Evolutionary conservation across 2,329 filamentous ascomycete genomes (phyloP).

Genomic region (Fusarium irregulare): DNA sequence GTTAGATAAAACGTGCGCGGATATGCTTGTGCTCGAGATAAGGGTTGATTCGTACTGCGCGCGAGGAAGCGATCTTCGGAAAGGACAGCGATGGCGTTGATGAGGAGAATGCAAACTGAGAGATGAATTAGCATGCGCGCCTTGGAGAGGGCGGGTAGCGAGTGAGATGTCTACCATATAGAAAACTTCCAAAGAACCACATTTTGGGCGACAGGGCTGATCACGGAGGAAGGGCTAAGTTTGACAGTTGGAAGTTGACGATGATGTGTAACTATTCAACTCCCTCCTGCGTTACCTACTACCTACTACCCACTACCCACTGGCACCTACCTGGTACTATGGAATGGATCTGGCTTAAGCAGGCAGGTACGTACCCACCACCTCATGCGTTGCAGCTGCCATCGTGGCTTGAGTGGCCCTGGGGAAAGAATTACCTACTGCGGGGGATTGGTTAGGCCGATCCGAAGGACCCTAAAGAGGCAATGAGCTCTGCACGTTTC

Average conservation of each 20-base stretch:
- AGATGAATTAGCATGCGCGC: constrained; percentile 23
- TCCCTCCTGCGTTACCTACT: background rate
- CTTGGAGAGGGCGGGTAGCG: background rate
- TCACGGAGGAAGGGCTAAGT: background rate
- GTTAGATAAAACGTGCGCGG: constrained; percentile 26
- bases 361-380: constrained; percentile 21
- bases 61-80: constrained; percentile 94
- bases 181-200: constrained; percentile 77
- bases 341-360: background rate
- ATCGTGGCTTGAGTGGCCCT: constrained; percentile 20
- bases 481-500: constrained; percentile 7
- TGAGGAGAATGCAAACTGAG: constrained; percentile 80
- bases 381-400: constrained; percentile 13
- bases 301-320: background rate
- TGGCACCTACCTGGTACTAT: background rate
- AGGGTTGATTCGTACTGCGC: constrained; percentile 60
- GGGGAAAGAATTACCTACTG: constrained; percentile 12
- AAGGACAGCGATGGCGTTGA: constrained; percentile 93
- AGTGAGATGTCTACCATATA: constrained; percentile 64
- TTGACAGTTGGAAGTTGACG: constrained; percentile 21
- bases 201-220: constrained; percentile 55
- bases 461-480: constrained; percentile 41
- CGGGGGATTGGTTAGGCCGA: constrained; percentile 51
- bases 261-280: constrained; percentile 38
- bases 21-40: background rate